Base-by-base conservation (phyloP, 2,329 filamentous ascomycete genomes). In the Phialophora chinensis region DNA sequence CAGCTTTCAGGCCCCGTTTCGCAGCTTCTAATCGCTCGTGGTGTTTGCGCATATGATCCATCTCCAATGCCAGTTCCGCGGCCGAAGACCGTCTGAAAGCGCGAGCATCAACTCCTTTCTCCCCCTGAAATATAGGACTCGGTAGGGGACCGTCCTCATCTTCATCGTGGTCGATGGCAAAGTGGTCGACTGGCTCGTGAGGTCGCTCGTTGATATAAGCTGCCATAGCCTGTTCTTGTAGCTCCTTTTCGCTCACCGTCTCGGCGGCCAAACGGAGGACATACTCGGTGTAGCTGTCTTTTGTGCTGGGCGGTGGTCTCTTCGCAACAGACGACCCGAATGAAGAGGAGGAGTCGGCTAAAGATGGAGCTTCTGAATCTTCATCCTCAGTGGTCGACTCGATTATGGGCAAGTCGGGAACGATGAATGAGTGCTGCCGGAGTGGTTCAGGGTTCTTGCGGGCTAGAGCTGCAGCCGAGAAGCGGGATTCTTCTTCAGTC, bases 11-110 rank as follows among this genome's bases (percentile, higher is more conserved):
- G 71, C 80, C 79, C 65, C 79, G 76, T 72, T 80, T 78, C 65
- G 79, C 79, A 50, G 83, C 82, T 71, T 88, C 84, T 57, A 88
- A 77, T 72, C 88, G 83, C 72, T 91, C 87, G 60, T 88, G 90
- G 77, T 94, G 90, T 72, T 89, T 86, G 72, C 91, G 90, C 90
- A 95, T 91, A 72, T 92, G 89, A 73, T 89, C 86, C 74, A 95
- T 84, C 75, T 92, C 92, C 88, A 91, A 94, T 65, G 86, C 81
- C 3, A 87, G 69, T 69, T 83, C 81, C 25, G 76, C 76, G 25
- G 78, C 79, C 1, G 82, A 83, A 53, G 80, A 77, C 38, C 81
- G 76, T 59, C 80, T 75, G 57, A 78, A 80, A 23, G 74, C 75
- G 33, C 72, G 47, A 38, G 74, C 66, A 63, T 77, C 73, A 42